These are phyloP conservation scores for Melampsora americana DNA, from an alignment of 1,284 basidiomycete genomes.

Conservation along the genomic window DNA sequence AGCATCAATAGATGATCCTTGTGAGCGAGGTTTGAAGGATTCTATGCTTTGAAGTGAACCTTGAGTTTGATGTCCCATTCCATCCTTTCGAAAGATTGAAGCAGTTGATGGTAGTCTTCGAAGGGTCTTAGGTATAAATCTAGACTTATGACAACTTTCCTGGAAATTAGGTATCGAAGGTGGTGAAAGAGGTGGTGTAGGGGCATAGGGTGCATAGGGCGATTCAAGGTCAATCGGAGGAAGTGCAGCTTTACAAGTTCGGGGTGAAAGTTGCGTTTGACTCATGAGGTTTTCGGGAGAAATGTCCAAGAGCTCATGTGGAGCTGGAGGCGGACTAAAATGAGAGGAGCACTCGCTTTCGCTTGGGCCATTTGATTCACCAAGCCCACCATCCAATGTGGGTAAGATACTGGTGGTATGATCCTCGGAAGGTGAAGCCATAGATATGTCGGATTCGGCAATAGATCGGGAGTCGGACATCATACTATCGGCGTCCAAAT, in stretches of 20 bases:
- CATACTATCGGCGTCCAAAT: slow-evolving; percentile 13
- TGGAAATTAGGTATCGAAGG: not conserved
- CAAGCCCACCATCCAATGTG: not conserved
- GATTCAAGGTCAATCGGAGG: slow-evolving; percentile 32
- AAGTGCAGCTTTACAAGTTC: slow-evolving; percentile 22
- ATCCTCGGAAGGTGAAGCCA: not conserved
- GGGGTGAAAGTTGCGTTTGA: slow-evolving; percentile 5
- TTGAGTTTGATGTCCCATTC: no score
- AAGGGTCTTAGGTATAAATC: not conserved
- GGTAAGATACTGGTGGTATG: not conserved
- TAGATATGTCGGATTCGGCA: not conserved
- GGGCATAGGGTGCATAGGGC: slow-evolving; percentile 29
- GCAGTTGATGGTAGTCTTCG: not conserved
- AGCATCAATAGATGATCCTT: no score
- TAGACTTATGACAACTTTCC: not conserved
- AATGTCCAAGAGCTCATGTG: not conserved
- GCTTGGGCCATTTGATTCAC: slow-evolving; percentile 15
- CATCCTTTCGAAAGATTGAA: not conserved
- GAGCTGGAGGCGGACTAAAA: not conserved
- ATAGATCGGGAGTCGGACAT: not conserved
- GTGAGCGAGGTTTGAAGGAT: no score
- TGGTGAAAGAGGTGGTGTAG: slow-evolving; percentile 24
- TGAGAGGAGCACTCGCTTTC: not conserved
- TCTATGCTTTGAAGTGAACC: no score
- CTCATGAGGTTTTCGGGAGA: not conserved